Percentiles rank a stretch among this genome's conserved stretches.
These are phyloP conservation scores for Firmiana major DNA, from an alignment of 345 rosid genomes.

Conservation along the genomic window DNA sequence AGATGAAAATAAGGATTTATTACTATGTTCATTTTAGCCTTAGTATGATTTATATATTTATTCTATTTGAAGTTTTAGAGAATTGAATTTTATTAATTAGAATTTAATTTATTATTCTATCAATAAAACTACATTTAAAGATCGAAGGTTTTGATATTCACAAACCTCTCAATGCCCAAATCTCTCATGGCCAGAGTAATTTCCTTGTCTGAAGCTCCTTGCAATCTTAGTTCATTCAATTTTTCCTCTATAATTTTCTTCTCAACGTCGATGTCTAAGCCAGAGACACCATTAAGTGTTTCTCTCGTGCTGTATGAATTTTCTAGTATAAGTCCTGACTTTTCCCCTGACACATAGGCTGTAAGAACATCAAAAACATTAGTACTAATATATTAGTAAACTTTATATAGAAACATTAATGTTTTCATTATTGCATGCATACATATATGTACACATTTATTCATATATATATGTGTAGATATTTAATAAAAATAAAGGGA, in stretches of 20 bases:
- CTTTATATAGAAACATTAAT: neutral
- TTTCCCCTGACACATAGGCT: conserved; percentile 69
- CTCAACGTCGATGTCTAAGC: conserved; percentile 53
- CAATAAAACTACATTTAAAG: too few species aligned
- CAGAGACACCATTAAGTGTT: conserved; percentile 44
- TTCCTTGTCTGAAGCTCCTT: conserved; percentile 31
- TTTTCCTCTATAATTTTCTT: conserved; percentile 37
- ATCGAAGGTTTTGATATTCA: neutral
- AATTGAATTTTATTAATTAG: too few species aligned
- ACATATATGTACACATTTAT: too few species aligned
- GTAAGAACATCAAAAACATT: neutral
- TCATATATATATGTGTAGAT: too few species aligned
- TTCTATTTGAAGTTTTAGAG: too few species aligned
- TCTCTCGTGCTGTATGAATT: conserved; percentile 44
- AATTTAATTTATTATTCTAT: too few species aligned
- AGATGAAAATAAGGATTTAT: neutral
- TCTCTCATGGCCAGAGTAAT: conserved; percentile 52
- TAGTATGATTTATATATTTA: too few species aligned
- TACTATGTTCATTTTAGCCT: too few species aligned
- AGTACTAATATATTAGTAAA: neutral
- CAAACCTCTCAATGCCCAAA: conserved; percentile 54
- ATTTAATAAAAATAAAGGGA: too few species aligned
- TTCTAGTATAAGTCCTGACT: conserved; percentile 44
- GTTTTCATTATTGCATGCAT: neutral
- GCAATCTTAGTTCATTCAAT: conserved; percentile 36